Percentiles rank a stretch among this genome's conserved stretches.
Conservation (phyloP, 75 land plant genomes). For the Azolla pinnata region DNA sequence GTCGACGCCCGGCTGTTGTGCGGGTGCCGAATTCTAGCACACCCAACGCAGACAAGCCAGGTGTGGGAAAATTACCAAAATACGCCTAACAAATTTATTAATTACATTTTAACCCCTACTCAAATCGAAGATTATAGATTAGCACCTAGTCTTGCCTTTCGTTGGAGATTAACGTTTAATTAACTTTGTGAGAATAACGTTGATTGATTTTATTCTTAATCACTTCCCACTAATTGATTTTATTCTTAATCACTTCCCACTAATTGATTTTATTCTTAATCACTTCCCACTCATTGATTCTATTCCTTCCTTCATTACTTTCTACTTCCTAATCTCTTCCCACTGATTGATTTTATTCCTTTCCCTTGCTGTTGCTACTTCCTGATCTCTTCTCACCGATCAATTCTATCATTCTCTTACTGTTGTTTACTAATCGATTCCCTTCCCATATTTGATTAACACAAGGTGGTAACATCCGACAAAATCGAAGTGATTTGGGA, state of each 20-base stretch:
- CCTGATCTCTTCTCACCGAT: neutral
- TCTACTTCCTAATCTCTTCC: too few species aligned
- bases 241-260: too few species aligned
- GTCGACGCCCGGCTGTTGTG: conserved; percentile 34
- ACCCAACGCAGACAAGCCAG: too few species aligned
- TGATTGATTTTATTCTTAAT: too few species aligned
- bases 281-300: too few species aligned
- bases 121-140: neutral
- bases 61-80: neutral
- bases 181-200: neutral
- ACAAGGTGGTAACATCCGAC: neutral
- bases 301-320: too few species aligned
- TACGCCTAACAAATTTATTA: neutral
- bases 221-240: too few species aligned
- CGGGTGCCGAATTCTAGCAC: conserved; percentile 48
- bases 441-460: neutral
- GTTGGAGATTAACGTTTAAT: neutral
- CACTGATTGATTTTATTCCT: too few species aligned
- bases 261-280: too few species aligned
- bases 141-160: neutral
- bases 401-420: neutral
- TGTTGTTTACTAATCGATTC: neutral
- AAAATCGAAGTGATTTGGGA: neutral
- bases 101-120: neutral
- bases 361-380: neutral